These are phyloP conservation scores for Sanghuangporus weigelae DNA, from an alignment of 1,284 basidiomycete genomes.

Conservation along the genomic window DNA sequence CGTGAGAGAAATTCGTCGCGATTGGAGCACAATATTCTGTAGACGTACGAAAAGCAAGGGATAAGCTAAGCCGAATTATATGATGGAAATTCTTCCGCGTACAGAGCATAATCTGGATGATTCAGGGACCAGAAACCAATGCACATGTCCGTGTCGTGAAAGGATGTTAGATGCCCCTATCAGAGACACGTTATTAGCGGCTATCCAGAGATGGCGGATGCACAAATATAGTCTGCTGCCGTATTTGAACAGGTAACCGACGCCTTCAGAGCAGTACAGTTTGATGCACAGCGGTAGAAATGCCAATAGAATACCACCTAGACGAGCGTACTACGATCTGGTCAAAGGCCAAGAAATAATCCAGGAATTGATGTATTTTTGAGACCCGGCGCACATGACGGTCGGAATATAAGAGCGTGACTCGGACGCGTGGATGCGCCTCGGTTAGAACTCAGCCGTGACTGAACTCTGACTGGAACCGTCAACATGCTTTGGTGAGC, in stretches of 20 bases:
- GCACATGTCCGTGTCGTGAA: slow-evolving; percentile 48
- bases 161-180: background rate
- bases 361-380: background rate
- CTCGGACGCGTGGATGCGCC: background rate
- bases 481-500: background rate
- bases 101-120: slow-evolving; percentile 74
- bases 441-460: background rate
- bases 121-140: slow-evolving; percentile 71
- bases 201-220: background rate
- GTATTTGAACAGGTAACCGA: background rate
- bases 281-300: background rate
- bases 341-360: background rate
- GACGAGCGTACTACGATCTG: background rate
- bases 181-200: background rate
- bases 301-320: background rate
- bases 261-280: background rate
- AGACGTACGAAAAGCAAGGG: background rate
- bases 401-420: background rate
- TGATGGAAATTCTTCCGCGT: slow-evolving; percentile 27
- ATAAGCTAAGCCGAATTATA: background rate
- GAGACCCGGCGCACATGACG: background rate
- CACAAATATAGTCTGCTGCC: background rate
- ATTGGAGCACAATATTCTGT: slow-evolving; percentile 68
- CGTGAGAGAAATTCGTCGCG: slow-evolving; percentile 69
- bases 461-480: background rate